A percentile compares a stretch with the other conserved stretches of the same genome.
phyloP scores from a whole-genome alignment of 768 basidiomycete species.

The Leccinum incarnatum region DNA sequence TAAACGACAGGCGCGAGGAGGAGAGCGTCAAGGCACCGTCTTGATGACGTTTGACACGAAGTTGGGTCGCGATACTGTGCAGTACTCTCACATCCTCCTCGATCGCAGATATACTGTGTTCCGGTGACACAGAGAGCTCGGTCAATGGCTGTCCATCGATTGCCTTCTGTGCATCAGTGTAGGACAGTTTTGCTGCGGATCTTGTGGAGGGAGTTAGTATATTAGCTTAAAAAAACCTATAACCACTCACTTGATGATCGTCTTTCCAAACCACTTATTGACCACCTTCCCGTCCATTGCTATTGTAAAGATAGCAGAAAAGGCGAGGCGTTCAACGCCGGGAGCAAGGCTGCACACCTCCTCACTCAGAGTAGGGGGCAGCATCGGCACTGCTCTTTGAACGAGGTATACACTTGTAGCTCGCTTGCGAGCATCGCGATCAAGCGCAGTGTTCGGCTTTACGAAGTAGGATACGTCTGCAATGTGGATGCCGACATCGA shows the following conservation, averaged over 20 bases:
- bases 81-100: constrained; percentile 75
- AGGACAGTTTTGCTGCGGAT: constrained; percentile 84
- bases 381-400: constrained; percentile 95
- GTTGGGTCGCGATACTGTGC: constrained; percentile 64
- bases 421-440: constrained; percentile 95
- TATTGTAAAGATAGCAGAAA: constrained; percentile 87
- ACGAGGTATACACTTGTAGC: constrained; percentile 97
- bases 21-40: constrained; percentile 75
- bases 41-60: constrained; percentile 71
- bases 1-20: constrained; percentile 70
- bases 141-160: constrained; percentile 70
- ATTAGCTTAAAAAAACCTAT: background rate
- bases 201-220: constrained; percentile 38
- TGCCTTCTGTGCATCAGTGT: constrained; percentile 75
- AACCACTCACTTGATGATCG: constrained; percentile 73
- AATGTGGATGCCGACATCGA: constrained; percentile 91
- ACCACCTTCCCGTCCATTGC: constrained; percentile 76
- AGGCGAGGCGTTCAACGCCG: constrained; percentile 85
- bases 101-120: constrained; percentile 58
- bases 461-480: constrained; percentile 96
- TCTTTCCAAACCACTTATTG: constrained; percentile 92
- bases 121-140: constrained; percentile 49
- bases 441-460: constrained; percentile 93
- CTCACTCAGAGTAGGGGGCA: constrained; percentile 91
- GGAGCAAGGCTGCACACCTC: constrained; percentile 90